Conservation (phyloP, 352 stramenopile genomes). For the Pythium vanterpoolii region DNA sequence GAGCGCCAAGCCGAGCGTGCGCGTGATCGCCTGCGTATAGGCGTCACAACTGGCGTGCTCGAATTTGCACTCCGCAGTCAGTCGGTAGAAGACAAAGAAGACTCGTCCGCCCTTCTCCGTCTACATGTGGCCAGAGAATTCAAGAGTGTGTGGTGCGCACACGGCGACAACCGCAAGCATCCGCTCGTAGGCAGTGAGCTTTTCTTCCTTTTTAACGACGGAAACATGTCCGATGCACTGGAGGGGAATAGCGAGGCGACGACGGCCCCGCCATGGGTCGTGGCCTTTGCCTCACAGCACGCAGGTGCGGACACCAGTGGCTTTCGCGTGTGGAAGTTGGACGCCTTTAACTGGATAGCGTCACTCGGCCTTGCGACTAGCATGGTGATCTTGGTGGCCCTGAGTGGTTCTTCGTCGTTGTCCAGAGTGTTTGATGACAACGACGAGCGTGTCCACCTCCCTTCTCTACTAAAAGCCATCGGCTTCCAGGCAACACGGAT, state of each 20-base stretch:
- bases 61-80: slow-evolving; percentile 10
- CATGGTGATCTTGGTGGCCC: not conserved
- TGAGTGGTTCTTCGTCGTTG: not conserved
- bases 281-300: not conserved
- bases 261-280: slow-evolving; percentile 6
- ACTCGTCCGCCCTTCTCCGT: not conserved
- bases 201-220: not conserved
- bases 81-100: not conserved
- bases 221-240: not conserved
- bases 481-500: not conserved
- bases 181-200: slow-evolving; percentile 4
- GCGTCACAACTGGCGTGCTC: slow-evolving; percentile 5
- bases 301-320: not conserved
- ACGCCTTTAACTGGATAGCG: slow-evolving; percentile 1
- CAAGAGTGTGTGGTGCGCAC: slow-evolving; percentile 13
- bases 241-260: not conserved
- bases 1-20: slow-evolving; percentile 11
- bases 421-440: slow-evolving; percentile 4
- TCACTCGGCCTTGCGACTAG: not conserved
- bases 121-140: slow-evolving; percentile 6
- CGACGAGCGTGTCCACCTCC: slow-evolving; percentile 13
- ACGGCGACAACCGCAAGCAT: slow-evolving; percentile 13
- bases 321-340: slow-evolving; percentile 5
- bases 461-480: not conserved
- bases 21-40: not conserved